Evolutionary conservation across 176 grass and related monocot genomes (phyloP).

Genomic region (Dactylis glomerata): DNA sequence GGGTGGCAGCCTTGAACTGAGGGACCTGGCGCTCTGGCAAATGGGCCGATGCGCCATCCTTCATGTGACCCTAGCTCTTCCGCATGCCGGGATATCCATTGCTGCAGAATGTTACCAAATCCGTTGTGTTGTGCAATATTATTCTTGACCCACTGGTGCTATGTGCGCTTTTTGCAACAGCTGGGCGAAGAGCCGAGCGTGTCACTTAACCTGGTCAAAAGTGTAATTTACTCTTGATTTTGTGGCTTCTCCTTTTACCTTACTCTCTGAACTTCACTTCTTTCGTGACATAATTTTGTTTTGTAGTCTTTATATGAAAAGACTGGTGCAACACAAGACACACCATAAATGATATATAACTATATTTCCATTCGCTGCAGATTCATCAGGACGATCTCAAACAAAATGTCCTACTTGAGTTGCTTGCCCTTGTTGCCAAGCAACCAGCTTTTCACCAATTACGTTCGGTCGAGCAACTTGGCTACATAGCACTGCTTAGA

Average conservation of each 20-base stretch:
- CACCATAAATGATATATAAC: constrained; percentile 26
- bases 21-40: neutral
- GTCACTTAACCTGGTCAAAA: neutral
- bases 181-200: neutral
- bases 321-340: neutral
- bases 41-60: neutral
- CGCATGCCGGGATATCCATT: neutral
- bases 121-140: neutral
- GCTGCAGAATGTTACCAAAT: neutral
- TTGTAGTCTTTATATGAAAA: neutral
- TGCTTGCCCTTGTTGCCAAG: constrained; percentile 83
- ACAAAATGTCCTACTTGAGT: constrained; percentile 81
- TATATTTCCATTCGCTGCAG: constrained; percentile 34
- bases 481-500: constrained; percentile 76
- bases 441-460: constrained; percentile 97
- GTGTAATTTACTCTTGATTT: constrained; percentile 12
- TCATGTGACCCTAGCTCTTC: neutral
- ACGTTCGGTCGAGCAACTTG: constrained; percentile 94
- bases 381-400: constrained; percentile 95
- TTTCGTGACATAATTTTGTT: neutral
- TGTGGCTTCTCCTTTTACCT: neutral
- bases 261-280: neutral
- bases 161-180: neutral
- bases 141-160: neutral
- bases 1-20: neutral